Evolutionary conservation across 2,329 filamentous ascomycete genomes (phyloP).

Genomic region (Didymella lethalis): DNA sequence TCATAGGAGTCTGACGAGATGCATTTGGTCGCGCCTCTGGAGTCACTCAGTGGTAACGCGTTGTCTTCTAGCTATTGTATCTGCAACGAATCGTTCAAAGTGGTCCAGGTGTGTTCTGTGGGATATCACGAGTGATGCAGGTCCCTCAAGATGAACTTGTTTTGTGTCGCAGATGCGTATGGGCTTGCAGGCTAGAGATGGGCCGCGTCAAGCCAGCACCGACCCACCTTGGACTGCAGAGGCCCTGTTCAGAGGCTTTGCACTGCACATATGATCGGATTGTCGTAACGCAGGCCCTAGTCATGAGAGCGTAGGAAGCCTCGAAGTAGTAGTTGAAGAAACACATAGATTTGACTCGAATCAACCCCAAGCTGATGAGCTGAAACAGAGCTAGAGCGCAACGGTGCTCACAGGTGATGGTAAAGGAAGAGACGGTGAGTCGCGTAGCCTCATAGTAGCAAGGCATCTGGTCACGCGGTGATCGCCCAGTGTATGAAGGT

Average conservation of each 20-base stretch:
- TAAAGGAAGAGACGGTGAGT: slow-evolving; percentile 5
- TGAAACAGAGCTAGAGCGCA: neutral
- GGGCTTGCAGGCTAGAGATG: neutral
- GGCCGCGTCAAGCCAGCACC: neutral
- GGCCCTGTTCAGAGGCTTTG: no score
- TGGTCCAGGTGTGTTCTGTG: neutral
- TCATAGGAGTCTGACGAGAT: no score
- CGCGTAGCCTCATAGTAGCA: neutral
- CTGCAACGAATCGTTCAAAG: neutral
- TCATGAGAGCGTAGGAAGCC: neutral
- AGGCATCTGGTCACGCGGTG: slow-evolving; percentile 14
- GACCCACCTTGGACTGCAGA: neutral
- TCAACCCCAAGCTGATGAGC: neutral
- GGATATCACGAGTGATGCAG: neutral
- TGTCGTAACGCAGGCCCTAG: neutral
- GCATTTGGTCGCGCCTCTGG: no score
- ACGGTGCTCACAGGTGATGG: neutral
- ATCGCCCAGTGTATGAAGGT: slow-evolving; percentile 19
- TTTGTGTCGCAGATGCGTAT: neutral
- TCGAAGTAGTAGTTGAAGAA: neutral
- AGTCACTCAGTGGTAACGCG: no score
- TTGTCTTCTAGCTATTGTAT: neutral
- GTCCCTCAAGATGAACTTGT: neutral
- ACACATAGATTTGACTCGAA: neutral
- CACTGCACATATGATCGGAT: neutral